Evolutionary conservation across 331 rosid species (phyloP).

Genomic region (Acacia pycnantha): DNA sequence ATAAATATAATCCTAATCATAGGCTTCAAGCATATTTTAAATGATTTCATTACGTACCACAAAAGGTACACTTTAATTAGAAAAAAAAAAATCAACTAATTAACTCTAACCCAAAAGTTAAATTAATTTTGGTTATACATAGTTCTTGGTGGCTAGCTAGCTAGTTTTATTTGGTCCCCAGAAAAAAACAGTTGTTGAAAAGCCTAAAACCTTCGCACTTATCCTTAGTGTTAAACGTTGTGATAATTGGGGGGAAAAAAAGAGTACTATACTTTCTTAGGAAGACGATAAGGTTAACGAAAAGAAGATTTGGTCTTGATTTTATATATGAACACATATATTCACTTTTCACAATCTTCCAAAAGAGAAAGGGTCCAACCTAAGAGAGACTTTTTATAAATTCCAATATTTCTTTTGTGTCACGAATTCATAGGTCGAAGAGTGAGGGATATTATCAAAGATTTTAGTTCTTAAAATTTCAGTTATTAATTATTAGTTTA

Average conservation of each 20-base stretch:
- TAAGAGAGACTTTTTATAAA: not conserved
- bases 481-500: not conserved
- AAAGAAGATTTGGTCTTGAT: conserved; percentile 3
- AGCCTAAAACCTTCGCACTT: conserved; percentile 16
- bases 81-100: not conserved
- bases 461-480: conserved; percentile 40
- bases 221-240: conserved; percentile 32
- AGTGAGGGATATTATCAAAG: conserved; percentile 39
- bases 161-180: not conserved
- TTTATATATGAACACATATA: not conserved
- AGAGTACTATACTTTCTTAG: not conserved
- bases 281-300: conserved; percentile 31
- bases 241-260: not conserved
- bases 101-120: not conserved
- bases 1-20: not conserved
- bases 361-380: not conserved
- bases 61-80: not conserved
- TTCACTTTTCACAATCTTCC: conserved; percentile 19
- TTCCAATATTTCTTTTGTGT: conserved; percentile 4
- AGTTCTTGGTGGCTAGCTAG: not conserved
- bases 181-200: not conserved
- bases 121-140: not conserved
- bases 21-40: not conserved
- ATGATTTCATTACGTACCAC: not conserved
- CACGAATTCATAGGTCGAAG: conserved; percentile 31